A percentile compares a stretch with the other conserved stretches of the same genome.
These are phyloP conservation scores for Aspergillus cavernicola DNA, from an alignment of 495 filamentous ascomycete genomes.

Conservation along the genomic window DNA sequence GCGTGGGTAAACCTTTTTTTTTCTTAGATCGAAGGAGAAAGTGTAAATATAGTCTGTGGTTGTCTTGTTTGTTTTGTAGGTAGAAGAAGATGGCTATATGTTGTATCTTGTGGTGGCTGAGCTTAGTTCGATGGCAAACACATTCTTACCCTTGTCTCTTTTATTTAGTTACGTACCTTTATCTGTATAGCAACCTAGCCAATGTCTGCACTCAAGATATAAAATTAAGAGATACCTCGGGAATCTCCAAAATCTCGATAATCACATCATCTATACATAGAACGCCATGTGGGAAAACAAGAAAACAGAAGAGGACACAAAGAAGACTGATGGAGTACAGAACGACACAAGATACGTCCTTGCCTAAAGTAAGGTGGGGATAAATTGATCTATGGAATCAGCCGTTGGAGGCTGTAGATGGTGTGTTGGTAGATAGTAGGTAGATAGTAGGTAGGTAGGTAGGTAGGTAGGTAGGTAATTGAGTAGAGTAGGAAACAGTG, in stretches of 20 bases:
- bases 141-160: too few species aligned
- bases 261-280: constrained; percentile 8
- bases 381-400: not conserved
- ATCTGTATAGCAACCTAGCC: too few species aligned
- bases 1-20: constrained; percentile 11
- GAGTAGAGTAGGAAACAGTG: not conserved
- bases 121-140: too few species aligned
- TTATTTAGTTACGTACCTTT: too few species aligned
- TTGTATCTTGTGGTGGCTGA: too few species aligned
- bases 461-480: not conserved
- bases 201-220: too few species aligned
- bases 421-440: not conserved
- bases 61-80: too few species aligned
- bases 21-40: constrained; percentile 1
- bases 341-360: not conserved
- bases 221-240: too few species aligned
- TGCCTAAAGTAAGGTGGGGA: not conserved
- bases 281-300: not conserved
- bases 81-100: too few species aligned
- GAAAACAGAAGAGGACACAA: constrained; percentile 15
- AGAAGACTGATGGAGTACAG: constrained; percentile 2
- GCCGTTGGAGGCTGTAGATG: not conserved
- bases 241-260: not conserved
- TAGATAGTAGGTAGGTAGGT: constrained; percentile 7
- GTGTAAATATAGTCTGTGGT: constrained; percentile 23